Base-by-base conservation (phyloP, 2,329 filamentous ascomycete species). In the Periconia digitata region DNA sequence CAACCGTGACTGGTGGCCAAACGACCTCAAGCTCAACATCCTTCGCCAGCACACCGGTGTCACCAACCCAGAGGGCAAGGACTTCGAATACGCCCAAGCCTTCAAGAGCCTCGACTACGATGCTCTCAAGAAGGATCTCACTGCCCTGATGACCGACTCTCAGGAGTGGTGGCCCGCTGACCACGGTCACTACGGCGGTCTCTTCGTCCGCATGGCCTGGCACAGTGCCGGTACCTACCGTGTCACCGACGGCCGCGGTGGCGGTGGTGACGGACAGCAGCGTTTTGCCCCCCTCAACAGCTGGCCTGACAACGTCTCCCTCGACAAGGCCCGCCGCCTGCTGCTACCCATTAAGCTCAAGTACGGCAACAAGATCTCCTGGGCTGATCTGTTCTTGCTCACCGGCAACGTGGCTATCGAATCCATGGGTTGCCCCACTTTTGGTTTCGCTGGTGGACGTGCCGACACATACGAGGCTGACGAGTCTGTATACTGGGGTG, bases 331-430 rank as follows among this genome's bases (percentile, higher is more conserved):
- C 24, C 87, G 87, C 47, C 86, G 87, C 55, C 81, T 91, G 47
- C 76, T 91, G 36, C 90, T 86, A 85, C 87, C 87, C 47, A 84
- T 91, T 75, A 91, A 91, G 82, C 86, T 89, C 61, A 91, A 91
- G 79, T 91, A 91, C 58, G 87, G 87, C 69, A 84, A 83, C 78
- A 89, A 88, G 77, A 87, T 91, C 72, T 90, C 87, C 0, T 91
- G 87, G 87, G 85, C 87, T 20, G 87, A 91, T 66, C 73, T 91
- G 50, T 70, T 86, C 41, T 77, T 90, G 47, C 79, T 91, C 45
- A 81, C 85, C 22, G 87, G 87, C 56, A 90, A 90, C 67, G 86
- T 90, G 15, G 86, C 87, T 40, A 79, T 91, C 55, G 87, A 91
- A 74, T 83, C 81, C 53, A 90, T 89, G 85, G 87, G 85, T 51